phyloP scores from a whole-genome alignment of 257 asterid genomes.

The Solanum gracilifrons region DNA sequence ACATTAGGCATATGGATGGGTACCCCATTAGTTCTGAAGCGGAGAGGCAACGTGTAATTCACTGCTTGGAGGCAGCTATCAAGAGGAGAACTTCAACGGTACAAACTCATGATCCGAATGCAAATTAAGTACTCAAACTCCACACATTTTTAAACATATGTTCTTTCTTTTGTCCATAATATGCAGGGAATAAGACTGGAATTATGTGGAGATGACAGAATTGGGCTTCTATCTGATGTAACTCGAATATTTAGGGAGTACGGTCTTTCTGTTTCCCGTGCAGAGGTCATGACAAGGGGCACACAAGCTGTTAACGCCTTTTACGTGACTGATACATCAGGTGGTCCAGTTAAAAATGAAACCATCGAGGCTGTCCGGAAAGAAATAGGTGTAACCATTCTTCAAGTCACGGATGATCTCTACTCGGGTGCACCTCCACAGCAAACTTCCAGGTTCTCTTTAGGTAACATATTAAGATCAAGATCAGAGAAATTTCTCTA shows the following conservation, averaged over 20 bases:
- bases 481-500: constrained; percentile 34
- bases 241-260: constrained; percentile 51
- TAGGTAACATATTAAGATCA: constrained; percentile 25
- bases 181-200: constrained; percentile 46
- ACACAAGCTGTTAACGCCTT: constrained; percentile 31
- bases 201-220: constrained; percentile 33
- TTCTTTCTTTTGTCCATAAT: not conserved
- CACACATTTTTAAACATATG: not conserved
- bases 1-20: constrained; percentile 47
- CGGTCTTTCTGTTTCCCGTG: constrained; percentile 42
- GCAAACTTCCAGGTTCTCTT: constrained; percentile 18
- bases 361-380: constrained; percentile 37
- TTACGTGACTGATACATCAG: constrained; percentile 43
- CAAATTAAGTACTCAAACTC: not conserved
- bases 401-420: constrained; percentile 28
- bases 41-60: constrained; percentile 34
- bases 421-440: constrained; percentile 18
- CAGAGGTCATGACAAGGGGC: constrained; percentile 36
- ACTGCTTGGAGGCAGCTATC: constrained; percentile 51
- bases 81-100: constrained; percentile 46
- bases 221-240: constrained; percentile 40
- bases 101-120: not conserved
- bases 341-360: constrained; percentile 17
- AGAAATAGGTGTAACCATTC: constrained; percentile 30
- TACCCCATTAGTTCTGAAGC: constrained; percentile 37